Evolutionary conservation across 371 early-diverging fungal genomes (phyloP).

Genomic region (Zychaea mexicana): DNA sequence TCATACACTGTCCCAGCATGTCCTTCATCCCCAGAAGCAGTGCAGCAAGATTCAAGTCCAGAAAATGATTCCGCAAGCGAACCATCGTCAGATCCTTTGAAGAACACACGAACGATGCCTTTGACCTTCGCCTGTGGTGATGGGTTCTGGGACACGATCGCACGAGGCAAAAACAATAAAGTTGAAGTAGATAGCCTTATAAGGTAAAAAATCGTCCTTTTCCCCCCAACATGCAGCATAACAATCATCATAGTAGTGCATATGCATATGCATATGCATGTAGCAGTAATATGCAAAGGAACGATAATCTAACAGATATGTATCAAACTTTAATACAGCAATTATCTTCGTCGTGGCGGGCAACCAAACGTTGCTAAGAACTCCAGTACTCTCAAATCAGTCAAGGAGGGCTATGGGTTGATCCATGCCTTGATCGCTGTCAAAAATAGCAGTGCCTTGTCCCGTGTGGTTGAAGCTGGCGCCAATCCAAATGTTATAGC

Average conservation of each 20-base stretch:
- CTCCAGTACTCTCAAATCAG: slow-evolving; percentile 29
- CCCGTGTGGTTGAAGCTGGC: slow-evolving; percentile 34
- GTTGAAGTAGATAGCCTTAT: slow-evolving; percentile 30
- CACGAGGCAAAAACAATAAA: slow-evolving; percentile 28
- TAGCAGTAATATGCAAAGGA: background rate
- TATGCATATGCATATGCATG: background rate
- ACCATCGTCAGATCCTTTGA: background rate
- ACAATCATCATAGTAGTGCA: too few species aligned
- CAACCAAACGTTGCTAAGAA: slow-evolving; percentile 48
- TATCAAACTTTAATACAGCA: slow-evolving; percentile 18
- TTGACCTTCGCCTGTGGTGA: slow-evolving; percentile 42
- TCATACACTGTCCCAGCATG: too few species aligned
- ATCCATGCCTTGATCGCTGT: slow-evolving; percentile 41
- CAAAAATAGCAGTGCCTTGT: slow-evolving; percentile 30
- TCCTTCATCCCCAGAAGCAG: background rate
- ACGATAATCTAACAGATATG: too few species aligned
- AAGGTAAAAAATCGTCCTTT: slow-evolving; percentile 21
- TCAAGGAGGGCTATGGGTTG: slow-evolving; percentile 48
- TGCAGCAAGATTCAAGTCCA: background rate
- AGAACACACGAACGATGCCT: background rate
- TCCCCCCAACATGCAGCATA: background rate
- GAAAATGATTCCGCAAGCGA: background rate
- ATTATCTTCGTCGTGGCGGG: slow-evolving; percentile 48
- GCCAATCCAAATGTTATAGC: slow-evolving; percentile 36
- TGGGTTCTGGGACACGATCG: slow-evolving; percentile 48